Conservation (phyloP, 805 yeast species). For the Pichia manshurica region DNA sequence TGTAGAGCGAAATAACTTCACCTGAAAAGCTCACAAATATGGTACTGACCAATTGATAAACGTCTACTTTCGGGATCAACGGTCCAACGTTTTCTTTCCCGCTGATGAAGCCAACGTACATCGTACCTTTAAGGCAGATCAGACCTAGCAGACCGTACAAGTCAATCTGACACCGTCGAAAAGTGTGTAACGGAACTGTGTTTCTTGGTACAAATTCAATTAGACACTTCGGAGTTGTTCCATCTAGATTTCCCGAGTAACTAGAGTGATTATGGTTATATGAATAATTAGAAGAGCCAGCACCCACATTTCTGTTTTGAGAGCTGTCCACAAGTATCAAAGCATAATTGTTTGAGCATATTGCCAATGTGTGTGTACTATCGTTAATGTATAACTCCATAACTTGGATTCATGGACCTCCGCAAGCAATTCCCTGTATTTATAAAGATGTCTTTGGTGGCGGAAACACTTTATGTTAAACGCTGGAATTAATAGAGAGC, state of each 20-base stretch:
- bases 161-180: conserved; percentile 7
- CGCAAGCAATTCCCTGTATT: no score
- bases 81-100: conserved; percentile 50
- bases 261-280: background rate
- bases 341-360: conserved; percentile 9
- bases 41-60: conserved; percentile 52
- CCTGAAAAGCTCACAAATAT: conserved; percentile 60
- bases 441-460: no score
- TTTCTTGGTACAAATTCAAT: conserved; percentile 49
- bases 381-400: conserved; percentile 13
- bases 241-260: background rate
- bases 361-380: conserved; percentile 6
- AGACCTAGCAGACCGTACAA: conserved; percentile 58
- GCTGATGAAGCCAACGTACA: conserved; percentile 56
- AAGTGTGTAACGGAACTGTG: conserved; percentile 22
- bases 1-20: conserved; percentile 26
- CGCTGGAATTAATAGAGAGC: no score
- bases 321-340: conserved; percentile 9
- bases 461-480: no score
- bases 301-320: background rate
- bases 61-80: conserved; percentile 44
- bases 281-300: background rate
- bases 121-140: conserved; percentile 45
- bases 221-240: conserved; percentile 31
- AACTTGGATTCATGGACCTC: no score